A percentile compares a stretch with the other conserved stretches of the same genome.
phyloP scores from a whole-genome alignment of 2,329 filamentous ascomycete species.

The Pseudodiploospora longispora region DNA sequence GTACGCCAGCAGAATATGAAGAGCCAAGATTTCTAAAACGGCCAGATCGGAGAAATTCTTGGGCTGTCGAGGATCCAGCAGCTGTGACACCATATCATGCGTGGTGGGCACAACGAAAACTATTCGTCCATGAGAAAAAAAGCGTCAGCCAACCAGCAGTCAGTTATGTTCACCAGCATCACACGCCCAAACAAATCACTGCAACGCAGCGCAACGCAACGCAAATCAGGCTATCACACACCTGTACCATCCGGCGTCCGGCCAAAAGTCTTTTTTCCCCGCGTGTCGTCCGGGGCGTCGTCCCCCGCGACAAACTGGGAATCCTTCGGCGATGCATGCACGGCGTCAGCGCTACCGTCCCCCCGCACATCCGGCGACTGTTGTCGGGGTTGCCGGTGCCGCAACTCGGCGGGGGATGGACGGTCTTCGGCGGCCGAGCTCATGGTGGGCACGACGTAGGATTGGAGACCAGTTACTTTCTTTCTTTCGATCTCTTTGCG shows the following conservation, averaged over 20 bases:
- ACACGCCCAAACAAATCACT: background rate
- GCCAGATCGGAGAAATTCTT: constrained; percentile 85
- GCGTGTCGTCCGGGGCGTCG: constrained; percentile 1
- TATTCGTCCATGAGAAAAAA: constrained; percentile 29
- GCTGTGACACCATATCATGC: constrained; percentile 97
- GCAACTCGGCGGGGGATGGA: constrained; percentile 15
- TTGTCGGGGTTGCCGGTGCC: constrained; percentile 19
- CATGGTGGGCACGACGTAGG: constrained; percentile 15
- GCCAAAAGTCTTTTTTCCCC: constrained; percentile 70
- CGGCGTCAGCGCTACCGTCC: background rate
- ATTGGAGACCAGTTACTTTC: background rate
- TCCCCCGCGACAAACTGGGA: constrained; percentile 1
- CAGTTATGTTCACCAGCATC: constrained; percentile 5
- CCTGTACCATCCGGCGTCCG: constrained; percentile 84
- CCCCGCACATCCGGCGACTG: constrained; percentile 1
- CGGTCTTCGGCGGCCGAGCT: constrained; percentile 21
- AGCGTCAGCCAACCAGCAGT: constrained; percentile 7
- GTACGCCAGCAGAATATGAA: constrained; percentile 68
- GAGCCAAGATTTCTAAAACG: constrained; percentile 69
- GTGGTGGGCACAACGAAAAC: constrained; percentile 94
- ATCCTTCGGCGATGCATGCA: constrained; percentile 2
- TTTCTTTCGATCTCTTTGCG: too few species aligned
- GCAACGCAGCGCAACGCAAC: too few species aligned
- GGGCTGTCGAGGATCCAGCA: constrained; percentile 86
- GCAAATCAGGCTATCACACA: constrained; percentile 39